phyloP scores from a whole-genome alignment of 768 basidiomycete species.

The Coprinellus micaceus region DNA sequence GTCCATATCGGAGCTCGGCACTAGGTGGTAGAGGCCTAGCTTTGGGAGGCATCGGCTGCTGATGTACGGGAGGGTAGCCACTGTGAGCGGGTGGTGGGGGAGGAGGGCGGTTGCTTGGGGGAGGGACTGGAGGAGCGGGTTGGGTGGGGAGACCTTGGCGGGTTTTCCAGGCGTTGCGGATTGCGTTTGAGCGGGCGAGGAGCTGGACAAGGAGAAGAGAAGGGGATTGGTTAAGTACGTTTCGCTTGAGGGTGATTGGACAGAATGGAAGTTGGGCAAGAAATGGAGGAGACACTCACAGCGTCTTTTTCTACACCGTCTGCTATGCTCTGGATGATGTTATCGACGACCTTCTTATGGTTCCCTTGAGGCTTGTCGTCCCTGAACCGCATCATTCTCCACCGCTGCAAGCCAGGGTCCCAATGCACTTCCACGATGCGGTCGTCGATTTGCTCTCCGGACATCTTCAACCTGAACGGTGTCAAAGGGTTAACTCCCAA shows the following conservation, averaged over 20 bases:
- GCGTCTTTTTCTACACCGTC: constrained; percentile 90
- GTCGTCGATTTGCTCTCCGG: constrained; percentile 88
- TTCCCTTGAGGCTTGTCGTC: constrained; percentile 95
- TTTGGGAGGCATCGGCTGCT: constrained; percentile 18
- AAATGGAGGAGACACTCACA: constrained; percentile 45
- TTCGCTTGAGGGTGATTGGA: neutral
- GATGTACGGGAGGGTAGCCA: constrained; percentile 23
- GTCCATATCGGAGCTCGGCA: constrained; percentile 52
- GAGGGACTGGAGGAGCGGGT: too few species aligned
- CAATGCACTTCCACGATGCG: constrained; percentile 93
- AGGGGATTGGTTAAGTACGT: too few species aligned
- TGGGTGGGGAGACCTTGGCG: constrained; percentile 39
- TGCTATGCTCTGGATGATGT: constrained; percentile 85
- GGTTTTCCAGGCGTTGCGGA: constrained; percentile 74
- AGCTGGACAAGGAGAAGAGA: constrained; percentile 56
- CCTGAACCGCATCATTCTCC: constrained; percentile 91
- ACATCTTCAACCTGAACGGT: constrained; percentile 66
- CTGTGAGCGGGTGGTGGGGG: constrained; percentile 18
- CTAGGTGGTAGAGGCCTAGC: constrained; percentile 31
- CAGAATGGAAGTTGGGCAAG: neutral
- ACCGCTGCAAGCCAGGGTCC: constrained; percentile 61
- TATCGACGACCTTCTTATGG: constrained; percentile 73
- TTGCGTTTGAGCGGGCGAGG: constrained; percentile 55
- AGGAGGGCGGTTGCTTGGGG: constrained; percentile 14
- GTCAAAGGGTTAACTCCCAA: neutral